Base-by-base conservation (phyloP, 768 basidiomycete species). In the Dentipellis fragilis region DNA sequence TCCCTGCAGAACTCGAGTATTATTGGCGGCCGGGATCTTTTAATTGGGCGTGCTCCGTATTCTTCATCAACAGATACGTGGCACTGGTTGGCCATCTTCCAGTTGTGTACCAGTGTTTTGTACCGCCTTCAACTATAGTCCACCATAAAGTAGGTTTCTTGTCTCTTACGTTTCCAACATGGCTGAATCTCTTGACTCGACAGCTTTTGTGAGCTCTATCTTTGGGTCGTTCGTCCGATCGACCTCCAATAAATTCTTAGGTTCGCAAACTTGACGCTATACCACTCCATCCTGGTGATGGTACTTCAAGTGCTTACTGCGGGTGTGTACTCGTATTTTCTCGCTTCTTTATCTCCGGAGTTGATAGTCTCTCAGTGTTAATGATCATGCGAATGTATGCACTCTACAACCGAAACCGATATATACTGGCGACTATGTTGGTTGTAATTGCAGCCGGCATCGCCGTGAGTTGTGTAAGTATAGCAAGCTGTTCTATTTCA, bases 1-100 rank as follows among this genome's bases (percentile, higher is more conserved):
- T 81, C 4, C 49, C 58, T 0, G 52, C 57, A 29, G 80, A 81
- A 57, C 66, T 76, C 7, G 68, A 72, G 19, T 64, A 69, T 12
- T 75, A 74, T 64, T 81, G 80, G 80, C 58, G 49, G 9, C 17
- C 48, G 7, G 19, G 52, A 16, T 16, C 37, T 9, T 34, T 60
- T 58, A 59, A 54, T 6, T 56, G 49, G 42, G 51, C 57, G 3
- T 63, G 64, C 2, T 2, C 50, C 9, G 3, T 63, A 6, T 67
- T 64, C 49, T 57, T 66, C 22, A 29, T 55, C 22, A 61, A 61
- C 34, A 59, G 66, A 12, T 67, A 67, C 47, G 10, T 56, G 6
- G 55, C 63, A 8, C n/a, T 66, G 34, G 7, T 65, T 11, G 60
- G 57, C 11, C 60, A 64, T 36, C 12, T 63, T 0, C 66, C 65